These are phyloP conservation scores for Neonothopanus nambi DNA, from an alignment of 1,284 basidiomycete genomes.

Conservation along the genomic window DNA sequence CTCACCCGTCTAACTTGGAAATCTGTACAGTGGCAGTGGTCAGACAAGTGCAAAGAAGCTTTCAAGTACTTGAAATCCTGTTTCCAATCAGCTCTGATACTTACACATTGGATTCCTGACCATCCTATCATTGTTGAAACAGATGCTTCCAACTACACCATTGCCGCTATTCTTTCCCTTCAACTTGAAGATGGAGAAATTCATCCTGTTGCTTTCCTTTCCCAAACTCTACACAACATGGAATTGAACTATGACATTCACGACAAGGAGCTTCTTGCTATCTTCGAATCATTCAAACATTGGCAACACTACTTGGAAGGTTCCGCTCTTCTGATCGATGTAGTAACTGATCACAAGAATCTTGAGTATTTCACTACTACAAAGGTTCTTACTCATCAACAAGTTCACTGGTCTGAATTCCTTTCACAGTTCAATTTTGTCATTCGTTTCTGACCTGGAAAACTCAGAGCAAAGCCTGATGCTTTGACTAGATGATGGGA, in stretches of 20 bases:
- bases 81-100: too few species aligned
- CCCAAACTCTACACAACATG: not conserved
- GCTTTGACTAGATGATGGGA: too few species aligned
- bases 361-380: slow-evolving; percentile 9
- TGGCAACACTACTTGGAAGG: slow-evolving; percentile 7
- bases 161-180: not conserved
- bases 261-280: not conserved
- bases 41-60: not conserved
- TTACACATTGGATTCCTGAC: slow-evolving; percentile 1
- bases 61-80: not conserved
- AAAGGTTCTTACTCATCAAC: not conserved
- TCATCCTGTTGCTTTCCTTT: slow-evolving; percentile 7
- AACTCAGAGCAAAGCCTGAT: too few species aligned
- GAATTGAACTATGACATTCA: slow-evolving; percentile 8
- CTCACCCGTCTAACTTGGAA: slow-evolving; percentile 32
- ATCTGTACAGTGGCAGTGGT: slow-evolving; percentile 23
- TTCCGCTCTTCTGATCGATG: not conserved
- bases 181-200: slow-evolving; percentile 1
- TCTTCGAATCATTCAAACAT: not conserved
- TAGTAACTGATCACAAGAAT: slow-evolving; percentile 13
- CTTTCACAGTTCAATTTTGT: slow-evolving; percentile 29
- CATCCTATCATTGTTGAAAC: slow-evolving; percentile 35
- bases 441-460: too few species aligned
- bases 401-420: slow-evolving; percentile 18
- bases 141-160: slow-evolving; percentile 1